Evolutionary conservation across 1,284 basidiomycete species (phyloP), one percentile per base, ranked within the genome.

Genomic region (Cryptococcus amylolentus): DNA sequence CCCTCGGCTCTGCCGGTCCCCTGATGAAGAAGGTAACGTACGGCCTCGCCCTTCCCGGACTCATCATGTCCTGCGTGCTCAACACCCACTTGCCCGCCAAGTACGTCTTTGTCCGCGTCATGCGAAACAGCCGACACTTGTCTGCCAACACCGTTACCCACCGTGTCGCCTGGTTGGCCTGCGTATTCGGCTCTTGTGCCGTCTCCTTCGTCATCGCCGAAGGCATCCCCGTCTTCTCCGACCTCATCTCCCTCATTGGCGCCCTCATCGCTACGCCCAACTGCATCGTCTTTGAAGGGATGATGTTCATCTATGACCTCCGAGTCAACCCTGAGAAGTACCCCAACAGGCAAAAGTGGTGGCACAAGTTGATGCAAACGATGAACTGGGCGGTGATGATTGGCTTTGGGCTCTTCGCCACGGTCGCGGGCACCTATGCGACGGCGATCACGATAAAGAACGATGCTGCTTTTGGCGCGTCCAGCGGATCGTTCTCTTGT

Each of bases 121-220:
- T 86, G 66, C 80, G 84, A 20, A 78, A 81, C 57, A 79, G 82
- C 10, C 69, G 72, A 16, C 85, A 87, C 67, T 68, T 87, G 54
- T 80, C 85, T 59, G 78, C 77, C 16, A 84, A 85, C 63, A 86
- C 84, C 0, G 7, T 77, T 7, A 74, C 81, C 2, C 85, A 85
- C 46, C 86, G 84, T 83, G 62, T 73, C 10, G 72, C 78, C 6
- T 87, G 85, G 85, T 72, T 77, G 59, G 40, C 54, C 1, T 52
- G 49, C 18, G 57, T 59, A 23, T 18, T 40, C 12, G n/a, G 39
- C 27, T 47, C 43, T 9, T 83, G 84, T 41, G 82, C 84, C 62
- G 35, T 62, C 16, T 45, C 46, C 12, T 59, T 56, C 49, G 40
- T 58, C 37, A 59, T 56, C 27, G 60, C 60, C 28, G 56, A 55